Evolutionary conservation across 164 flowering plant species (phyloP).

Genomic region (grape (Vitis vinifera)): ASM3070453v1 NC_081817.1:21703501-21704000

Average conservation of each 20-base stretch:
- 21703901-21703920: background rate
- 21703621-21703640: constrained; percentile 10
- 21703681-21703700: constrained; percentile 8
- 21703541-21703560: constrained; percentile 46
- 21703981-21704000: constrained; percentile 10
- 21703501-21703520: constrained; percentile 16
- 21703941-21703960: constrained; percentile 7
- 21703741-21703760: constrained; percentile 12
- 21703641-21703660: constrained; percentile 11
- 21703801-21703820: constrained; percentile 7
- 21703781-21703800: constrained; percentile 5
- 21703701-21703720: constrained; percentile 12
- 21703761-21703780: constrained; percentile 1
- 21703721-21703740: constrained; percentile 12
- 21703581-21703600: constrained; percentile 19
- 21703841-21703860: constrained; percentile 23
- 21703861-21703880: background rate
- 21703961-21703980: constrained; percentile 25
- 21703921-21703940: background rate
- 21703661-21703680: constrained; percentile 10
- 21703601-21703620: constrained; percentile 11
- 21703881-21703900: background rate
- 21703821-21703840: constrained; percentile 8
- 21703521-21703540: constrained; percentile 29
- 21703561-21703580: constrained; percentile 18